Evolutionary conservation across 805 yeast genomes (phyloP), one percentile per base, ranked within the genome.

Genomic region (Ogataea angusta): DNA sequence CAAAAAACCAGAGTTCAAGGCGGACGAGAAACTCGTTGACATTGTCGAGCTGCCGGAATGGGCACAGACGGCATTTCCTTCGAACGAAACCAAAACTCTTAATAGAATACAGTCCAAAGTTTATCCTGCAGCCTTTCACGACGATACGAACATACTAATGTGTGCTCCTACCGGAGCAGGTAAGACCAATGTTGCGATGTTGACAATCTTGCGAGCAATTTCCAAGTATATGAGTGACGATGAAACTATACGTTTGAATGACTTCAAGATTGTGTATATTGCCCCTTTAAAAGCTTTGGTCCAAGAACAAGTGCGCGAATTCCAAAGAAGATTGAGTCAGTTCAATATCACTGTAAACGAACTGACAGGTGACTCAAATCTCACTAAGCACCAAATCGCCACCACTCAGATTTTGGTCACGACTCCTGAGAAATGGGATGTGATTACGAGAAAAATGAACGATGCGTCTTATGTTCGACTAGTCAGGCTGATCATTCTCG

Each of bases 121-220:
- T 0, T 87, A 64, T 48, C 93, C 93, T 1, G 57, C 68, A n/a
- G 96, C 95, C 0, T 86, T 91, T 48, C 54, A 71, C 4, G 64
- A 75, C 1, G 93, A 86, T 55, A 71, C 72, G 4, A 91, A 90
- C 53, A 59, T 93, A 28, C 66, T 91, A 13, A 67, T 91, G 51
- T 91, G 98, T 72, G 98, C 99, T 1, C 99, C 99, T 6, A 91
- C 99, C 0, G 99, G 99, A 67, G 96, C 96, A 2, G 99, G 99
- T 67, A 91, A 91, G 60, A 91, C 99, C 16, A 93, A 93, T 59
- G 96, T 93, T 21, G 99, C 99, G 0, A 77, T 93, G 81, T 63
- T 93, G 33, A 70, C 96, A 0, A 72, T 86, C 4, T 66, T 90
- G n/a, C 65, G 82, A 35, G 68, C 84, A 0, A 57, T 90, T 15